Conservation (phyloP, 1,139 yeast genomes). For the Pneumocystis oryctolagi region DNA sequence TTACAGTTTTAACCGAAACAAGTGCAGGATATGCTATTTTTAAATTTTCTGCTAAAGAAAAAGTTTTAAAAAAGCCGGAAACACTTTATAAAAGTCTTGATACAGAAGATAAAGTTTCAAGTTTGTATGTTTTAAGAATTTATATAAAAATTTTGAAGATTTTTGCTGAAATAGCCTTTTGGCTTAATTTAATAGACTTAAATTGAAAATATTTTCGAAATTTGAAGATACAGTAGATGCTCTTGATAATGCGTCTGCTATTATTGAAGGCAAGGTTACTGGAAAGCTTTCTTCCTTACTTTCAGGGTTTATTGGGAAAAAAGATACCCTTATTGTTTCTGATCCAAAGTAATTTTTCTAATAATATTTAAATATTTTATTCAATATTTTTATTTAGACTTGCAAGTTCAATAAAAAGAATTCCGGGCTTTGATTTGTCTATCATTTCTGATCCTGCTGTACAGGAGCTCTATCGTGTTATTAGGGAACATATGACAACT, state of each 20-base stretch:
- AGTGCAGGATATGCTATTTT: neutral
- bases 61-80: constrained; percentile 11
- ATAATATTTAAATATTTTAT: neutral
- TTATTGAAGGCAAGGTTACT: constrained; percentile 87
- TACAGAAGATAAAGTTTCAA: constrained; percentile 11
- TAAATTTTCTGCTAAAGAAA: constrained; percentile 14
- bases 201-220: constrained; percentile 88
- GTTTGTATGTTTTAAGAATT: neutral
- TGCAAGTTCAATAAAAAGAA: constrained; percentile 89
- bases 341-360: constrained; percentile 56
- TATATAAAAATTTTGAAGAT: neutral
- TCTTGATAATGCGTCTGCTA: constrained; percentile 82
- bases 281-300: constrained; percentile 63
- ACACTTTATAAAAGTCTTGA: constrained; percentile 9
- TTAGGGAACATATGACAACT: constrained; percentile 85
- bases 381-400: neutral
- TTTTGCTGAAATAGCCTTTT: neutral
- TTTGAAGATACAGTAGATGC: constrained; percentile 92
- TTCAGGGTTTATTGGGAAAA: constrained; percentile 52
- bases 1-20: neutral
- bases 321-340: constrained; percentile 79
- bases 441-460: constrained; percentile 92
- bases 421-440: constrained; percentile 66
- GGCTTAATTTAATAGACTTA: constrained; percentile 36
- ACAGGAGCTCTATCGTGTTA: constrained; percentile 85